phyloP scores from a whole-genome alignment of 208 protist species.

The Acanthamoeba triangularis region DNA sequence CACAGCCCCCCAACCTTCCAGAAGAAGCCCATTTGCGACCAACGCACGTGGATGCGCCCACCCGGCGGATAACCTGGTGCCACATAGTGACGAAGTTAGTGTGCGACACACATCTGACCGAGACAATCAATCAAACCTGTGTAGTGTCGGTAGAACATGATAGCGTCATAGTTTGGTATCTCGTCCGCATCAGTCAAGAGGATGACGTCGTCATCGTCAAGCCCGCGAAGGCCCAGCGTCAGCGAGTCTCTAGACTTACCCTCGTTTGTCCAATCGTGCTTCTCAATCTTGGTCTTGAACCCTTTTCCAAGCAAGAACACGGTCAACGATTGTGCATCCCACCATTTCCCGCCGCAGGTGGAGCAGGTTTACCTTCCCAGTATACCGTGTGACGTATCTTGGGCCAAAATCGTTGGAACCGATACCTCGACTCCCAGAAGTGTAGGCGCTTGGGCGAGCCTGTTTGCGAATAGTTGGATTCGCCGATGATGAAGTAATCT shows the following conservation, averaged over 20 bases:
- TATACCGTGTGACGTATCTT: neutral
- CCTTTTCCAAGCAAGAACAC: neutral
- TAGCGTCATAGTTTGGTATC: neutral
- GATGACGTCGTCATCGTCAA: neutral
- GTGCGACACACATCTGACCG: no score
- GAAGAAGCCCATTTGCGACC: constrained; percentile 51
- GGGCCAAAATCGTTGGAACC: neutral
- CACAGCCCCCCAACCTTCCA: neutral
- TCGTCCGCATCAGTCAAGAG: neutral
- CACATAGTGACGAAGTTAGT: neutral
- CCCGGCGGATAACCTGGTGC: neutral
- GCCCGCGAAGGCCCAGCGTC: neutral
- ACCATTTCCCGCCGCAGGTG: no score
- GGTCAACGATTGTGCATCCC: no score
- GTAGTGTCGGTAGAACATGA: neutral
- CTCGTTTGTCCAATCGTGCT: neutral
- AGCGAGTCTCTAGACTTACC: neutral
- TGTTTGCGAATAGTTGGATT: neutral
- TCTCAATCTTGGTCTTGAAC: neutral
- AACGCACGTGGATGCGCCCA: neutral
- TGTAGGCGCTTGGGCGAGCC: neutral
- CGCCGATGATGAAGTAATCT: neutral
- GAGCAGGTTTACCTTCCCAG: neutral
- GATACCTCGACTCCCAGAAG: neutral
- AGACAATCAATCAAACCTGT: no score